phyloP scores from a whole-genome alignment of 768 basidiomycete species.

The Coprinellus aureogranulatus region DNA sequence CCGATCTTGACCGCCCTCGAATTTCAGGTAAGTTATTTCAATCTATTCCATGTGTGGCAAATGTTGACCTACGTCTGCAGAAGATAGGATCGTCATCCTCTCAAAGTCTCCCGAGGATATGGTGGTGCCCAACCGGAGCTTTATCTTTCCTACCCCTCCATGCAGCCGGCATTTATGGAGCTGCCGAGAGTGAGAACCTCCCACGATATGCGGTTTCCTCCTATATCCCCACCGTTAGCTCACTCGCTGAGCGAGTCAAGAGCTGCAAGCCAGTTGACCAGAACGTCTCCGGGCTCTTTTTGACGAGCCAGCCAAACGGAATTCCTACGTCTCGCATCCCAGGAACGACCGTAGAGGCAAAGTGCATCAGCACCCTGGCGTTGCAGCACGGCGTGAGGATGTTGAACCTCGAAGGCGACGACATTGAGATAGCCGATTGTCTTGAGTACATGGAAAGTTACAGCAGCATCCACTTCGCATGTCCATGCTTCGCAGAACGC shows the following conservation, averaged over 20 bases:
- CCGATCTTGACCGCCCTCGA: conserved; percentile 9
- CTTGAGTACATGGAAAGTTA: conserved; percentile 10
- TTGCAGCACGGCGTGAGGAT: conserved; percentile 9
- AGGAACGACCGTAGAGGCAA: conserved; percentile 6
- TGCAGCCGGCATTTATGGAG: conserved; percentile 5
- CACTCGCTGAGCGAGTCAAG: neutral
- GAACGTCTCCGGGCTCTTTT: neutral
- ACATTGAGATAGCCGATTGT: conserved; percentile 13
- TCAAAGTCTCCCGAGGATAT: no score
- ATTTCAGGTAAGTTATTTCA: conserved; percentile 8
- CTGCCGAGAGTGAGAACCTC: neutral
- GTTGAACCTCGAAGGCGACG: conserved; percentile 16
- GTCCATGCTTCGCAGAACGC: conserved; percentile 30
- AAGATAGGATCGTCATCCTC: neutral
- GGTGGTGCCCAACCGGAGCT: neutral
- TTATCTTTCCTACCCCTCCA: conserved; percentile 4
- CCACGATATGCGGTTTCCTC: neutral
- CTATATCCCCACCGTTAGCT: no score
- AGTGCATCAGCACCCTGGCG: neutral
- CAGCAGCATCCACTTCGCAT: conserved; percentile 31
- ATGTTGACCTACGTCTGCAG: neutral
- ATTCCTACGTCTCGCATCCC: conserved; percentile 6
- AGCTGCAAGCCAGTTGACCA: no score
- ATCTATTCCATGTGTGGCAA: no score
- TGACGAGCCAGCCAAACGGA: conserved; percentile 9